phyloP scores from a whole-genome alignment of 1,139 yeast species.

The Blastobotrys elegans region DNA sequence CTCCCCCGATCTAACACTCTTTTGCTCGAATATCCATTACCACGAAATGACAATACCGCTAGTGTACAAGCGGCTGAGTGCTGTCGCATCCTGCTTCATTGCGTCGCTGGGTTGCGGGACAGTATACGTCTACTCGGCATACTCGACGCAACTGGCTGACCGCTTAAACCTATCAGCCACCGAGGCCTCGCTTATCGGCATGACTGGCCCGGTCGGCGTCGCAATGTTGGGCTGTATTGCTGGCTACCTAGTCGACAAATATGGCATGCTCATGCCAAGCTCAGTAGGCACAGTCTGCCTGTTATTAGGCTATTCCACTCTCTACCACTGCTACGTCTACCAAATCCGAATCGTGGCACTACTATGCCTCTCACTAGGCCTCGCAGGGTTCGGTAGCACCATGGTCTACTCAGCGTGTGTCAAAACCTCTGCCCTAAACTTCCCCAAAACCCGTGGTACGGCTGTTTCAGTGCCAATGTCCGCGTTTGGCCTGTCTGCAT shows the following conservation, averaged over 20 bases:
- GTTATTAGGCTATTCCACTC: conserved; percentile 26
- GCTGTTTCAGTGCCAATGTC: conserved; percentile 36
- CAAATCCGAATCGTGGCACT: conserved; percentile 23
- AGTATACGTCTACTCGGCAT: conserved; percentile 53
- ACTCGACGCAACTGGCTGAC: conserved; percentile 56
- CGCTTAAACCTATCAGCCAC: conserved; percentile 49
- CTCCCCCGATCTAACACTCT: too few relatives aligned
- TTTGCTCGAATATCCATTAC: too few relatives aligned
- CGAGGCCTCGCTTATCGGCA: conserved; percentile 49
- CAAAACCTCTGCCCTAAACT: conserved; percentile 35
- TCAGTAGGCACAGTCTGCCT: conserved; percentile 31
- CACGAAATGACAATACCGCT: background rate
- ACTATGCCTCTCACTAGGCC: conserved; percentile 25
- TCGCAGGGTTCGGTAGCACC: conserved; percentile 33
- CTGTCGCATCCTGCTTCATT: conserved; percentile 13
- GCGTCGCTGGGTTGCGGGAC: conserved; percentile 55
- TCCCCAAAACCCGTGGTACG: conserved; percentile 32
- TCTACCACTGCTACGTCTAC: conserved; percentile 26
- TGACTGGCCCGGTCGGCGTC: conserved; percentile 53
- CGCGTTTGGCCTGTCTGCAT: conserved; percentile 36
- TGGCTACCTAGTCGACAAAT: conserved; percentile 51
- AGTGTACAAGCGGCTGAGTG: background rate
- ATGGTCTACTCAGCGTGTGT: conserved; percentile 33
- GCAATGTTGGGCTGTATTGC: conserved; percentile 55
- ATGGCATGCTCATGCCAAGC: conserved; percentile 46